Percentiles rank a stretch among this genome's conserved stretches.
Conservation (phyloP, 2,329 filamentous ascomycete species). For the Karstenula rhodostoma region DNA sequence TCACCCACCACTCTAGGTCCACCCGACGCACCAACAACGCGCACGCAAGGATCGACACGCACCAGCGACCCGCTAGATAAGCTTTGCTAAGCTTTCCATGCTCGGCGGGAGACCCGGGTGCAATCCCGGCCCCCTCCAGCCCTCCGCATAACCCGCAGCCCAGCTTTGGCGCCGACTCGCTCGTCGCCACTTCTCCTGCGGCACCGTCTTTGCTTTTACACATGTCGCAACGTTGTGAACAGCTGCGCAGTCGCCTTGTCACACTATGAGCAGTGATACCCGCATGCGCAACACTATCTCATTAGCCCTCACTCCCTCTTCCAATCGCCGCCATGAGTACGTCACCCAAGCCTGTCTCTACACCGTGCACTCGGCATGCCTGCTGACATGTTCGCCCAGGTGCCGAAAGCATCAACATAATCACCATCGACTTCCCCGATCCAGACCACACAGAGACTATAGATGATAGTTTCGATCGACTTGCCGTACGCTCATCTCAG, state of each 20-base stretch:
- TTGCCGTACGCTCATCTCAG: constrained; percentile 24
- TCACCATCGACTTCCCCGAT: constrained; percentile 49
- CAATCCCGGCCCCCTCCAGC: constrained; percentile 24
- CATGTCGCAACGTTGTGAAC: constrained; percentile 3
- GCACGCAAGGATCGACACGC: background rate
- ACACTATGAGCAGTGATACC: constrained; percentile 4
- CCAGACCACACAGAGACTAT: constrained; percentile 36
- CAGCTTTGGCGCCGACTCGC: constrained; percentile 9
- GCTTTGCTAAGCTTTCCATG: constrained; percentile 36
- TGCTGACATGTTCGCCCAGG: constrained; percentile 34
- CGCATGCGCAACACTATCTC: constrained; percentile 27
- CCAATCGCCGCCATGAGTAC: constrained; percentile 50
- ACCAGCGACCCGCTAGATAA: constrained; percentile 23
- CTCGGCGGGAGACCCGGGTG: constrained; percentile 20
- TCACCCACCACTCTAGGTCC: background rate
- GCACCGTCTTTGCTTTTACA: background rate
- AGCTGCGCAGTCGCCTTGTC: background rate
- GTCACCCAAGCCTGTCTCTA: constrained; percentile 28
- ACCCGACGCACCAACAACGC: background rate
- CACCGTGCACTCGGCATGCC: constrained; percentile 2
- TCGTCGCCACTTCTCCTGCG: constrained; percentile 8
- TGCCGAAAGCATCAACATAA: constrained; percentile 45
- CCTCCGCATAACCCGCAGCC: constrained; percentile 21
- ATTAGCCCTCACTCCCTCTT: constrained; percentile 18
- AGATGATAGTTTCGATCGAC: constrained; percentile 42